These are phyloP conservation scores for Aspergillus brasiliensis DNA, from an alignment of 2,329 filamentous ascomycete species.

Conservation along the genomic window DNA sequence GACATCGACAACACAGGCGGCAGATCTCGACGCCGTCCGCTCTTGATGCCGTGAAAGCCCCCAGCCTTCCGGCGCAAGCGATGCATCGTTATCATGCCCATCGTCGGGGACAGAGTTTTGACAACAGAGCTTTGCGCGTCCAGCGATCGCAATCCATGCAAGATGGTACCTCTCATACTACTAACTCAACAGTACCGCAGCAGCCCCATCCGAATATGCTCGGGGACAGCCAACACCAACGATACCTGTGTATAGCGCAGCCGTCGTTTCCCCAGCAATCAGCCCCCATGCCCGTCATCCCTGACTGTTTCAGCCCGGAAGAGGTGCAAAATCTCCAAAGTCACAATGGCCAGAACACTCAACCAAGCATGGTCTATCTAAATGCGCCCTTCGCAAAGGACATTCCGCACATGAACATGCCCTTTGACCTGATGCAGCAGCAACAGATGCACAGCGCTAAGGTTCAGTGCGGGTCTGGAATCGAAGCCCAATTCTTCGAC, in stretches of 20 bases:
- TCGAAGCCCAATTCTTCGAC: slow-evolving; percentile 26
- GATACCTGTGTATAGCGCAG: slow-evolving; percentile 75
- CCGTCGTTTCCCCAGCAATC: slow-evolving; percentile 40
- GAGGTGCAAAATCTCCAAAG: slow-evolving; percentile 34
- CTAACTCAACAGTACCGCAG: slow-evolving; percentile 57
- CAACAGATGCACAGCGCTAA: slow-evolving; percentile 27
- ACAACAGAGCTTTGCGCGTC: slow-evolving; percentile 66
- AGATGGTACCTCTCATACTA: slow-evolving; percentile 58
- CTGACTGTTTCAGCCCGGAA: slow-evolving; percentile 33
- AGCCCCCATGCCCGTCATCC: slow-evolving; percentile 25
- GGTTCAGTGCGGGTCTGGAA: slow-evolving; percentile 18
- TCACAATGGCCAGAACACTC: slow-evolving; percentile 43
- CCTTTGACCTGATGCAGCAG: slow-evolving; percentile 34
- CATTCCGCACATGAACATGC: slow-evolving; percentile 25
- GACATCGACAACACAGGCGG: slow-evolving; percentile 76
- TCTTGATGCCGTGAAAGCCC: slow-evolving; percentile 74
- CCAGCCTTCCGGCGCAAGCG: slow-evolving; percentile 59
- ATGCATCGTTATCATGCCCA: slow-evolving; percentile 63
- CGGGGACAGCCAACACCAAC: slow-evolving; percentile 89
- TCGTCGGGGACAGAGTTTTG: slow-evolving; percentile 82
- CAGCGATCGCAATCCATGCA: slow-evolving; percentile 49
- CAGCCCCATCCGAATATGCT: slow-evolving; percentile 73
- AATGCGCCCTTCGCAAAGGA: slow-evolving; percentile 23
- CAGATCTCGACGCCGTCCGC: slow-evolving; percentile 82
- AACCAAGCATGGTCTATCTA: slow-evolving; percentile 24